These are phyloP conservation scores for Penicillium arizonense DNA, from an alignment of 495 filamentous ascomycete genomes.

Conservation along the genomic window DNA sequence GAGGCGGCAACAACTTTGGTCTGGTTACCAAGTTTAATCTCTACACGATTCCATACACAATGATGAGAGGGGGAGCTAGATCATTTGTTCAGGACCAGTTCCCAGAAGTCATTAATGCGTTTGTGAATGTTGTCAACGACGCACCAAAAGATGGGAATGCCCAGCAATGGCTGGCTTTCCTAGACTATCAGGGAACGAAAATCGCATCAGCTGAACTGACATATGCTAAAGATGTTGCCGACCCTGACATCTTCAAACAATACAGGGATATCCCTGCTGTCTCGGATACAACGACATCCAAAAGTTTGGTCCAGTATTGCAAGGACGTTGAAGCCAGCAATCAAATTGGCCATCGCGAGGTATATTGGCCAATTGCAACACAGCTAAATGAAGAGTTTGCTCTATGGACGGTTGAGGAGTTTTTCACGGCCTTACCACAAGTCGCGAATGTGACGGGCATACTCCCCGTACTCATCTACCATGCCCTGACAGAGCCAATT, in stretches of 20 bases:
- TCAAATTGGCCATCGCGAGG: conserved; percentile 42
- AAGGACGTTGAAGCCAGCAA: conserved; percentile 37
- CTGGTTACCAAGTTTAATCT: conserved; percentile 48
- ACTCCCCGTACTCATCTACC: conserved; percentile 47
- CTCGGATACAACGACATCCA: conserved; percentile 34
- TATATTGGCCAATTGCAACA: conserved; percentile 44
- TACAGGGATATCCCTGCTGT: conserved; percentile 38
- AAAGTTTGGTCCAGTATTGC: conserved; percentile 44
- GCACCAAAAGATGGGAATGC: conserved; percentile 39
- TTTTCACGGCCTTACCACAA: conserved; percentile 27
- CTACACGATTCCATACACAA: conserved; percentile 32
- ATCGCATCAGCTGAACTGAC: conserved; percentile 34
- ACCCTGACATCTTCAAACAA: conserved; percentile 42
- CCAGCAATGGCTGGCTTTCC: conserved; percentile 45
- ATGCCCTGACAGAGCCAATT: conserved; percentile 42
- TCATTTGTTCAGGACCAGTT: conserved; percentile 34
- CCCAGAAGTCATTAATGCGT: conserved; percentile 28
- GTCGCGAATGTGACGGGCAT: conserved; percentile 35
- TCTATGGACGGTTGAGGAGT: conserved; percentile 33
- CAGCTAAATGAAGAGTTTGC: conserved; percentile 32
- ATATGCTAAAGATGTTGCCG: conserved; percentile 35
- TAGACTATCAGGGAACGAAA: conserved; percentile 23
- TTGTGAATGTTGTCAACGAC: conserved; percentile 35
- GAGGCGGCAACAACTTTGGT: conserved; percentile 51
- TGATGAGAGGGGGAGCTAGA: conserved; percentile 41